Base-by-base conservation (phyloP, 768 basidiomycete species). In the Naganishia vishniacii region DNA sequence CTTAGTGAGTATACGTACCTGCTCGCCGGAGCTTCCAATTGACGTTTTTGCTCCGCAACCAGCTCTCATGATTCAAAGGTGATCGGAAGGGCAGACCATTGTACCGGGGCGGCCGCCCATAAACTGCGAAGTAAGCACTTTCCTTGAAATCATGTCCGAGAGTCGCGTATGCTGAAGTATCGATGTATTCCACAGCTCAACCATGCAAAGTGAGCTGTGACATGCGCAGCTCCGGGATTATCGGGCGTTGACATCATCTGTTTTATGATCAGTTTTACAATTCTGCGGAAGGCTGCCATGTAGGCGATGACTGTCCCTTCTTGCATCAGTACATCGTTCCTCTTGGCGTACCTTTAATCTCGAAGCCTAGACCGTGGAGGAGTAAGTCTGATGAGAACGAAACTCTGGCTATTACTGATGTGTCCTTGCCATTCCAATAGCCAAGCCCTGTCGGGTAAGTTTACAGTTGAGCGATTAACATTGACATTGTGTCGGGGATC, bases 331-430 rank as follows among this genome's bases (percentile, higher is more conserved):
- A 67, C 11, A 73, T 75, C 20, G 69, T 77, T 11, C 76, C 74
- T 5, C 31, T 62, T 3, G 59, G 48, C 18, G 67, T 67, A 5
- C 69, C 70, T 9, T 48, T 75, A 6, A 67, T 74, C 6, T 66
- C 71, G 15, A 63, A 65, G 47, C 76, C 76, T 9, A 42, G 74
- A 65, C 73, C 76, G 26, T 77, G 76, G 76, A 64, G 76, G 40
- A 77, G 63, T 64, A 29, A 65, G 67, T 65, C 25, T 18, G 1
- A 13, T 6, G 12, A 34, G 7, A 20, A 28, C 9, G 3, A 20
- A 45, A 9, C 41, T 9, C 20, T 25, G 20, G 11, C 26, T 15
- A 12, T 20, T 49, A 25, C 6, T 34, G 28, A 8, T 41, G 4
- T 25, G n/a, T n/a, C n/a, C n/a, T n/a, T n/a, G n/a, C n/a, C n/a